Conservation (phyloP, 1,284 basidiomycete species). For the Malassezia slooffiae region DNA sequence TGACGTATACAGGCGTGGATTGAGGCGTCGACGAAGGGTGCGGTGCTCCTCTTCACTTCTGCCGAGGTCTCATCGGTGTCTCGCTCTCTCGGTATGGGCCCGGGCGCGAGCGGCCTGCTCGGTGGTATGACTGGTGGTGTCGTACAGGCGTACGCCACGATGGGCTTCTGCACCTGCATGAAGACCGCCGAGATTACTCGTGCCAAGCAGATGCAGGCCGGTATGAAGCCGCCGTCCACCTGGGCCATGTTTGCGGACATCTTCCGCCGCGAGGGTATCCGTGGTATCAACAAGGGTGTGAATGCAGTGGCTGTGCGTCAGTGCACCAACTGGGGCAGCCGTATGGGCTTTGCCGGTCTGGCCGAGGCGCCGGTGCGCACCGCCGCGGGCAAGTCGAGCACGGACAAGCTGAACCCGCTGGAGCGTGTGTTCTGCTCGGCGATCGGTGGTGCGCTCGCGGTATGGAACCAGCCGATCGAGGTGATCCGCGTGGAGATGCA, state of each 20-base stretch:
- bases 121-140: slow-evolving; percentile 97
- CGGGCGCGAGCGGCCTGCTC: slow-evolving; percentile 72
- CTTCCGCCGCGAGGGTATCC: slow-evolving; percentile 80
- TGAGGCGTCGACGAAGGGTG: slow-evolving; percentile 97
- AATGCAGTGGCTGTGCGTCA: slow-evolving; percentile 90
- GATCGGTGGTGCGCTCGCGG: slow-evolving; percentile 83
- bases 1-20: slow-evolving; percentile 90
- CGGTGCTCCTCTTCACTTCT: slow-evolving; percentile 86
- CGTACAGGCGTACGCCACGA: slow-evolving; percentile 95
- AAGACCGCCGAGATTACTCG: slow-evolving; percentile 81
- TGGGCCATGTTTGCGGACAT: slow-evolving; percentile 82
- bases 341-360: slow-evolving; percentile 91
- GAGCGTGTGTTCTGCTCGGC: slow-evolving; percentile 87
- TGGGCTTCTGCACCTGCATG: slow-evolving; percentile 81
- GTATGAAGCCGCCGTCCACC: slow-evolving; percentile 80
- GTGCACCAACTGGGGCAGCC: slow-evolving; percentile 98
- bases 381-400: slow-evolving; percentile 61
- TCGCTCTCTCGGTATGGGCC: slow-evolving; percentile 61
- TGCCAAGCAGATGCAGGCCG: slow-evolving; percentile 81
- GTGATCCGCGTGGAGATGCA: slow-evolving; percentile 98
- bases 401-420: slow-evolving; percentile 61
- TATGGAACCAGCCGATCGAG: slow-evolving; percentile 99
- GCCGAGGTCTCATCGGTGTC: slow-evolving; percentile 76
- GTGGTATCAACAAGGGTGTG: slow-evolving; percentile 98
- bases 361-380: slow-evolving; percentile 73